Evolutionary conservation across 2,329 filamentous ascomycete genomes (phyloP), one percentile per base, ranked within the genome.

Genomic region (Fusarium setosum): DNA sequence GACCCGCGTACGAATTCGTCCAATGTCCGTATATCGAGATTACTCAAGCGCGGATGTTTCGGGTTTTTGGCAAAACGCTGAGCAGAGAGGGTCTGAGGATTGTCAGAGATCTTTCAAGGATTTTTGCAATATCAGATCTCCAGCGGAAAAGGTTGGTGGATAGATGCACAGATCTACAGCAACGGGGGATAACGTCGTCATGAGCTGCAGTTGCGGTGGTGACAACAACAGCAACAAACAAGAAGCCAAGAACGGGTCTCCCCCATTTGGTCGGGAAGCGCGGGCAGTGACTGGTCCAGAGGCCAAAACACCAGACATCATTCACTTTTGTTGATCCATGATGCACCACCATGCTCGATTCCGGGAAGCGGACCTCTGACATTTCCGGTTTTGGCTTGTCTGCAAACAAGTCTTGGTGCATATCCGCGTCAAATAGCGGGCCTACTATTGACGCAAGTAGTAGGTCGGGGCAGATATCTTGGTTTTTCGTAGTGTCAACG

Each of bases 21-120:
- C 24, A n/a, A 15, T 38, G 35, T 34, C 40, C 51, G 51, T 37
- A 45, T 51, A 48, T 51, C 48, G 35, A 54, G 35, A 40, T 26
- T 44, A 38, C 42, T 42, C 24, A n/a, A 18, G 42, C 31, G 38
- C 44, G 63, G 50, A 41, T 67, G 63, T 67, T 64, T 63, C 59
- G 55, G 62, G 41, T 35, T n/a, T n/a, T n/a, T 63, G 20, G 47
- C 17, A 45, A 47, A 45, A 44, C 32, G 38, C 57, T 40, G 32
- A 51, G 8, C 34, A 17, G 21, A 52, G n/a, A n/a, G n/a, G n/a
- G 45, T 55, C 26, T 26, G 41, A 63, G 40, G 35, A 47, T 55
- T 49, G 29, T 49, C 49, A 51, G 47, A 48, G 54, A 42, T 42
- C 26, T 32, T 38, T 29, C 24, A n/a, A 34, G 48, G 58, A 52